Base-by-base conservation (phyloP, 202 grass and related monocot genomes). In the Panicum virgatum region DNA sequence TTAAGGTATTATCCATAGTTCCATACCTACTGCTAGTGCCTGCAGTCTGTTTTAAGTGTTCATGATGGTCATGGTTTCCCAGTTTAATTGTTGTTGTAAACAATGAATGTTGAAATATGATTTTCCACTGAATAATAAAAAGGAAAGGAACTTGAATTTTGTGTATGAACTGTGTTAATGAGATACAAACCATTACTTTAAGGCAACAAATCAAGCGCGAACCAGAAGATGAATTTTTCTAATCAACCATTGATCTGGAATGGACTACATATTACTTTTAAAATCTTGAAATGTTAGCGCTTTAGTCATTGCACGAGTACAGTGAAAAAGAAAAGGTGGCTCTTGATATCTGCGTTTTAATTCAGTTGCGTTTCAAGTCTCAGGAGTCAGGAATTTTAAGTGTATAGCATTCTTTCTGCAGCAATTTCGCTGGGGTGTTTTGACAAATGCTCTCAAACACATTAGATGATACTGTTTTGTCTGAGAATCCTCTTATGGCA, bases 1-100 rank as follows among this genome's bases (percentile, higher is more conserved):
- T 81, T 16, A 90, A 90, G 90, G 96, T 98, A 83, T 47, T 46
- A 1, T 68, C 51, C 26, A 9, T n/a, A n/a, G n/a, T n/a, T n/a
- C n/a, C n/a, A n/a, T 36, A 48, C 10, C 30, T 76, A 6, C 25
- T 52, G 61, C n/a, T 52, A 34, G 10, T 87, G 0, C 22, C 9
- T 82, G 54, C 6, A 37, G 40, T 76, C 5, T 14, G 1, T 66
- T 73, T 20, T 46, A 52, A 20, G 44, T 56, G 12, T 72, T 52
- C 9, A 48, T 57, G 6, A 9, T 74, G 20, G 18, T 34, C 14
- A 14, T 80, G 19, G 8, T 43, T 85, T 16, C 12, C 7, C 5
- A 29, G 64, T 38, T 85, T 80, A 57, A 16, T 53, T 73, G 9
- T 46, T 47, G 32, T 79, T 32, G 10, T 75, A 65, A 64, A 9